These are phyloP conservation scores for Aegilops bicornis DNA, from an alignment of 176 grass and related monocot genomes.

Conservation along the genomic window DNA sequence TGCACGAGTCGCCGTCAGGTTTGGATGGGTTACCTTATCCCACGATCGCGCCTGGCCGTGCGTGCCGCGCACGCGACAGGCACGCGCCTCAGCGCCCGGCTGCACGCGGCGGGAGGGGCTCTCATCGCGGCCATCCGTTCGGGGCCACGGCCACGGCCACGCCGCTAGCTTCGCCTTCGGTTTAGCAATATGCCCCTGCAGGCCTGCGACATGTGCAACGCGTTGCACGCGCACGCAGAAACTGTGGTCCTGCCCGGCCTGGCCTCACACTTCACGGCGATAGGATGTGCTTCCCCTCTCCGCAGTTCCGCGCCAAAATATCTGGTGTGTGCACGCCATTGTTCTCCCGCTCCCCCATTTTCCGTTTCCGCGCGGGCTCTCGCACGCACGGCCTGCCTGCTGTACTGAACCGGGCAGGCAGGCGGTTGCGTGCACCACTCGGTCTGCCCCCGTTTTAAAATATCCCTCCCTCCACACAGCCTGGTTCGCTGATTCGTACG, in stretches of 20 bases:
- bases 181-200: too few species aligned
- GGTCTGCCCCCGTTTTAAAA: background rate
- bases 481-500: background rate
- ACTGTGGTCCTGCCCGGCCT: background rate
- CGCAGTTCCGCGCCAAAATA: too few species aligned
- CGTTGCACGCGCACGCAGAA: background rate
- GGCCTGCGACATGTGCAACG: background rate
- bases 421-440: background rate
- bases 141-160: too few species aligned
- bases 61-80: too few species aligned
- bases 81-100: too few species aligned
- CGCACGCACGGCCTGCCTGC: too few species aligned
- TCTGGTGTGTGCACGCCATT: too few species aligned
- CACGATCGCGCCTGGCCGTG: background rate
- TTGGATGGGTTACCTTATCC: background rate
- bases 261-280: background rate
- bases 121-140: too few species aligned
- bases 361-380: background rate
- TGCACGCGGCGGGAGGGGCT: too few species aligned
- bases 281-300: background rate
- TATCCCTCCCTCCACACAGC: background rate
- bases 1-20: too few species aligned
- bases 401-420: background rate
- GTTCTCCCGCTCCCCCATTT: too few species aligned
- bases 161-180: too few species aligned